phyloP scores from a whole-genome alignment of 495 filamentous ascomycete species.

The Hypoxylon lenormandii region DNA sequence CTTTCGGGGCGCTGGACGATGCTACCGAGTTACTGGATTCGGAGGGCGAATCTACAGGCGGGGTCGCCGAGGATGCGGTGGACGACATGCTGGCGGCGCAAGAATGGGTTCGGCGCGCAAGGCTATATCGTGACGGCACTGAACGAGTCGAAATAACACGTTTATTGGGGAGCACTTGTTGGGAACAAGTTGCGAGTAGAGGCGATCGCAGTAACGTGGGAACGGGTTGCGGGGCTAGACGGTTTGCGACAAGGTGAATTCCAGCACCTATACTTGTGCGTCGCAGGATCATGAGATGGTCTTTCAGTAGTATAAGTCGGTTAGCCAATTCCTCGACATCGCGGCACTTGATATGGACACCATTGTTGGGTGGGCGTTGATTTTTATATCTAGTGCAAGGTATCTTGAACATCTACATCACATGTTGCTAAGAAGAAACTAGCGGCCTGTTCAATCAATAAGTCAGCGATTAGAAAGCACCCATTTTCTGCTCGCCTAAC shows the following conservation, averaged over 20 bases:
- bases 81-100: conserved; percentile 28
- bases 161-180: not conserved
- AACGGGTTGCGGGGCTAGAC: not conserved
- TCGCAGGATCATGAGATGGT: conserved; percentile 20
- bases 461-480: conserved; percentile 48
- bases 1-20: conserved; percentile 1
- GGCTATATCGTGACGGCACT: conserved; percentile 1
- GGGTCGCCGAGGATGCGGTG: conserved; percentile 12
- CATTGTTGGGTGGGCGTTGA: not conserved
- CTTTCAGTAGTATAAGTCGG: not conserved
- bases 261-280: conserved; percentile 14
- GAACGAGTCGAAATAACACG: not conserved
- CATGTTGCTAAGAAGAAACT: conserved; percentile 2
- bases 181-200: not conserved
- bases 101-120: conserved; percentile 3
- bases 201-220: not conserved
- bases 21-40: conserved; percentile 7
- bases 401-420: not conserved
- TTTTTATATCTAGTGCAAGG: not conserved
- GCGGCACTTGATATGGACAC: not conserved
- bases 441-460: conserved; percentile 26
- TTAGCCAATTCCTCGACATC: conserved; percentile 1
- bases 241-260: conserved; percentile 17
- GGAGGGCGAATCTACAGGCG: conserved; percentile 7
- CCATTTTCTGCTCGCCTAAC: not conserved